Evolutionary conservation across 306 rosid species (phyloP), one percentile per base, ranked within the genome.

Genomic region (Chamaecrista fasciculata): DNA sequence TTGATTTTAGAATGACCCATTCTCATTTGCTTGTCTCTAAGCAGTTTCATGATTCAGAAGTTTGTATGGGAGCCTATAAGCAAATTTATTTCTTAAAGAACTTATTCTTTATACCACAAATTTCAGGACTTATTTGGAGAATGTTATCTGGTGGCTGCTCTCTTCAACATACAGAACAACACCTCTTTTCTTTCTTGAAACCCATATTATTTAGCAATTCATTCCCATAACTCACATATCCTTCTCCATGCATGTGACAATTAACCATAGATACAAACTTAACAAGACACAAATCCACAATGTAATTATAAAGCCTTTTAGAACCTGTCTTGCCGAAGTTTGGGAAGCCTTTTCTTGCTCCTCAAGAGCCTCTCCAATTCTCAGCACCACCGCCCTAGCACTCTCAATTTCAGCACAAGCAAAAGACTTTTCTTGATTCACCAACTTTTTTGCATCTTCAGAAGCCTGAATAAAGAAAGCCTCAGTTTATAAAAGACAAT

Each of bases 371-470:
- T 86, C 89, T 55, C 97, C 98, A 71, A 94, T 88, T 90, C 97
- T 89, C 69, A 81, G 85, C 51, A 94, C 97, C 23, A 94, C 93
- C 16, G 90, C 75, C 76, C 98, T 85, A 11, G 98, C 98, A 44
- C 98, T 94, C 74, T 90, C 92, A 36, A 94, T 90, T 85, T 94
- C 98, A 48, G 98, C 98, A 72, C 98, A 90, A 42, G 95, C 95
- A 76, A 90, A 94, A 63, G 98, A 94, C 66, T 90, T 94, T 84
- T 94, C 98, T 76, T 88, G 96, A 83, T 75, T 94, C 33, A 94
- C 97, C 86, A 94, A 76, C 87, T 87, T 94, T 83, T 90, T 94
- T 47, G 97, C 98, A 82, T 90, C 97, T 84, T 94, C 98, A 69
- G 98, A 94, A 82, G 98, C 90, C 98, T 93, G 63, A 80, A 23